A percentile compares a stretch with the other conserved stretches of the same genome.
phyloP scores from a whole-genome alignment of 23 red algal genomes.

The Pyropia yezoensis region DNA sequence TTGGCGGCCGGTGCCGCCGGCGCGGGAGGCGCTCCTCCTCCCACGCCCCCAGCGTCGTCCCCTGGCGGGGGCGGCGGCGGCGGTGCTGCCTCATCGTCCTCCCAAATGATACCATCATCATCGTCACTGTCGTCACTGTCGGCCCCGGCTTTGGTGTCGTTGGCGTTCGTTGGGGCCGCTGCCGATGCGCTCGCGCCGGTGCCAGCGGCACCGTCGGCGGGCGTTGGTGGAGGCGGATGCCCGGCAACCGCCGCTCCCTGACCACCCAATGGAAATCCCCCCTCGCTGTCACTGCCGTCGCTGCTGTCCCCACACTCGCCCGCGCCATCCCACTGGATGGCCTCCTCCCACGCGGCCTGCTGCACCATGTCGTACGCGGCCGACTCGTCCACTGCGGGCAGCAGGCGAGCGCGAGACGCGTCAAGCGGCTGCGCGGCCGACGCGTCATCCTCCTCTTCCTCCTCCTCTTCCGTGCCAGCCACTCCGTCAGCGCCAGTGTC shows the following conservation, averaged over 20 bases:
- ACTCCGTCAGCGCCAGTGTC: not conserved
- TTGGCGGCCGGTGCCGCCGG: no score
- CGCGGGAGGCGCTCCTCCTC: no score
- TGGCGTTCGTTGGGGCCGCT: no score
- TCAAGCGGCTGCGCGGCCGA: not conserved
- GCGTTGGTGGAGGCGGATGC: no score
- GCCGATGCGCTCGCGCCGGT: no score
- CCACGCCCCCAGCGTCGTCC: no score
- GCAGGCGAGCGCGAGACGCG: not conserved
- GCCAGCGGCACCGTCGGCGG: no score
- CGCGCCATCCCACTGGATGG: conserved; percentile 61
- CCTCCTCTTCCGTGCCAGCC: not conserved
- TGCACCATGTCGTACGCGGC: conserved; percentile 12
- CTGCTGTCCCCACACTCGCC: conserved; percentile 23
- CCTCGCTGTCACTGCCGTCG: conserved; percentile 3
- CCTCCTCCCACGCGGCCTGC: conserved; percentile 66
- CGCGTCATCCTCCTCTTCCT: conserved; percentile 4
- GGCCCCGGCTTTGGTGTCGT: not conserved
- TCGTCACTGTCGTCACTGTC: not conserved
- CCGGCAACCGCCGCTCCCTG: no score
- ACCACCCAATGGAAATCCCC: no score
- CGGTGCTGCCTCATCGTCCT: not conserved
- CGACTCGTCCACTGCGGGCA: not conserved
- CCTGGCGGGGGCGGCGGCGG: not conserved
- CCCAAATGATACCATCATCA: not conserved